phyloP scores from a whole-genome alignment of 1,284 basidiomycete genomes.

The Porodaedalea pini region DNA sequence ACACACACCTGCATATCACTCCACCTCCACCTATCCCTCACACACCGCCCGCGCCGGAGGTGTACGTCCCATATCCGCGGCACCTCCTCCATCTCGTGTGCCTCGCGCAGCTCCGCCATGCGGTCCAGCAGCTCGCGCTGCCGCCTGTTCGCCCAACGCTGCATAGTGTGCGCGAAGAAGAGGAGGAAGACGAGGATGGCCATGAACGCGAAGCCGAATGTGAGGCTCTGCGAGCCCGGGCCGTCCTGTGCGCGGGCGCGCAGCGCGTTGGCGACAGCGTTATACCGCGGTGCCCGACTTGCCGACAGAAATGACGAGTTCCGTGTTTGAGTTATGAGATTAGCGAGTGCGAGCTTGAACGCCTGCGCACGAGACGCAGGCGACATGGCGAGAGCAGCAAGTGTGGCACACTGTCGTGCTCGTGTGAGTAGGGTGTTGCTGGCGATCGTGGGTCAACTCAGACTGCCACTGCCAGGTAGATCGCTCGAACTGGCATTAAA shows the following conservation, averaged over 20 bases:
- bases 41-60: not conserved
- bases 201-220: conserved; percentile 16
- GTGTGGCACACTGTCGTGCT: too few relatives aligned
- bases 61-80: conserved; percentile 8
- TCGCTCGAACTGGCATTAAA: too few relatives aligned
- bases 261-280: too few relatives aligned
- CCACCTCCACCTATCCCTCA: not conserved
- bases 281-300: too few relatives aligned
- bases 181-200: conserved; percentile 2
- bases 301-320: too few relatives aligned
- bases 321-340: too few relatives aligned
- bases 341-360: too few relatives aligned
- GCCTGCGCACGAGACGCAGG: too few relatives aligned
- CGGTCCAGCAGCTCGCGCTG: not conserved
- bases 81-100: not conserved
- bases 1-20: conserved; percentile 3
- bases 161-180: not conserved
- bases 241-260: not conserved
- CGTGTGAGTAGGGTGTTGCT: too few relatives aligned
- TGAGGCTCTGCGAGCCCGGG: not conserved
- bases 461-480: too few relatives aligned
- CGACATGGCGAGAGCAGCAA: too few relatives aligned
- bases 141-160: not conserved
- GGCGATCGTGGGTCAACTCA: too few relatives aligned
- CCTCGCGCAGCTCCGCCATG: not conserved